These are phyloP conservation scores for Dactylellina haptotyla DNA, from an alignment of 2,329 filamentous ascomycete species.

Conservation along the genomic window DNA sequence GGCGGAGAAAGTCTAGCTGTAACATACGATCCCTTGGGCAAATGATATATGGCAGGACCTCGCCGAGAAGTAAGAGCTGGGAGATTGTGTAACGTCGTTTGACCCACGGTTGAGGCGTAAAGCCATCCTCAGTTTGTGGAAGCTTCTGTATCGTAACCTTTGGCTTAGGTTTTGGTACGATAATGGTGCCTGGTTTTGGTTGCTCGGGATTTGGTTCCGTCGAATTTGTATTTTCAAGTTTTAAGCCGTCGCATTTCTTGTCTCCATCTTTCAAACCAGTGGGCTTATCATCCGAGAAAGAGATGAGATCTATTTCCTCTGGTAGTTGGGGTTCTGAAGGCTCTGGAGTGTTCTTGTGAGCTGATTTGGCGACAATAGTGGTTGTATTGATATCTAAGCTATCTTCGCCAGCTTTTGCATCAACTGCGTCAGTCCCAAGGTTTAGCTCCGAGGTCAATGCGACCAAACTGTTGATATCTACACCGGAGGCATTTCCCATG, in stretches of 20 bases:
- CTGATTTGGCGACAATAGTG: too few species aligned
- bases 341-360: conserved; percentile 13
- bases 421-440: background rate
- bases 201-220: background rate
- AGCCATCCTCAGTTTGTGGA: conserved; percentile 45
- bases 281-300: background rate
- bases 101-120: conserved; percentile 45
- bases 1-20: too few species aligned
- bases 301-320: background rate
- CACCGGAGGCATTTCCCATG: conserved; percentile 2
- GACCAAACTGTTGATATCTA: background rate
- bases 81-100: conserved; percentile 49
- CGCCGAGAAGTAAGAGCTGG: conserved; percentile 45
- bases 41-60: conserved; percentile 46
- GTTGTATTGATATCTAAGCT: background rate
- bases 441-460: background rate
- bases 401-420: background rate
- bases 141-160: conserved; percentile 28
- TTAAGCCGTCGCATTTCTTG: background rate
- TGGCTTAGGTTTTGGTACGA: conserved; percentile 26
- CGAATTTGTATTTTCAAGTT: background rate
- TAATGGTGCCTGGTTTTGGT: conserved; percentile 8
- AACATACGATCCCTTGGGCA: conserved; percentile 49
- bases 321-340: background rate
- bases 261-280: background rate